Evolutionary conservation across 352 stramenopile species (phyloP), one percentile per base, ranked within the genome.

Genomic region (Globisporangium orthogonon): DNA sequence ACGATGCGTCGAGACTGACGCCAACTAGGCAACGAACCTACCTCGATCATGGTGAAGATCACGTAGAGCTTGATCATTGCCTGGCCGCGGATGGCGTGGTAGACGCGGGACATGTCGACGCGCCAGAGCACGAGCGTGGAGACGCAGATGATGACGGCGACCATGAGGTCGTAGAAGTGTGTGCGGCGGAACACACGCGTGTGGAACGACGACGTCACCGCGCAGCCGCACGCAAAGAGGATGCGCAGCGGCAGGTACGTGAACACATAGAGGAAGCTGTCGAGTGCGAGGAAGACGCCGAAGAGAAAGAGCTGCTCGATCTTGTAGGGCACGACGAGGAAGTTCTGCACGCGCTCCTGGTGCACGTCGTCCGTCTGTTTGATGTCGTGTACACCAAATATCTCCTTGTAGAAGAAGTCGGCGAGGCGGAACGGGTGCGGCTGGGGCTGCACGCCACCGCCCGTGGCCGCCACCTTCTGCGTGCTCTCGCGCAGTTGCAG

Each of bases 31-130:
- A 23, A 23, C 23, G 23, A 23, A 23, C 65, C 2, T 31, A 76
- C 71, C 66, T 99, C 97, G 23, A 99, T 93, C 78, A 99, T 99
- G 10, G 94, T 97, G 63, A 98, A 98, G 31, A 99, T 67, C 44
- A 99, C 94, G 70, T 99, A 99, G 4, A 99, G 81, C 69, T 99
- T 99, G 57, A 99, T 97, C 87, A 98, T 98, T 15, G 89, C 89
- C 66, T 98, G 95, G n/a, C 92, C 92, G 17, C 96, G 81, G 66
- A 99, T 99, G 62, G 94, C 97, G 74, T 99, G 97, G 78, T 99
- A 99, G 1, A 99, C 84, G n/a, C 94, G 87, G 18, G 89, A 97
- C 75, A 99, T 98, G 48, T 97, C 95, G 23, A 98, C 88, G 6
- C 86, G 77, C 50, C 76, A 77, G 11, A 98, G 64, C 33, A 90